These are phyloP conservation scores for Oidiodendron maius DNA, from an alignment of 495 filamentous ascomycete genomes.

Conservation along the genomic window DNA sequence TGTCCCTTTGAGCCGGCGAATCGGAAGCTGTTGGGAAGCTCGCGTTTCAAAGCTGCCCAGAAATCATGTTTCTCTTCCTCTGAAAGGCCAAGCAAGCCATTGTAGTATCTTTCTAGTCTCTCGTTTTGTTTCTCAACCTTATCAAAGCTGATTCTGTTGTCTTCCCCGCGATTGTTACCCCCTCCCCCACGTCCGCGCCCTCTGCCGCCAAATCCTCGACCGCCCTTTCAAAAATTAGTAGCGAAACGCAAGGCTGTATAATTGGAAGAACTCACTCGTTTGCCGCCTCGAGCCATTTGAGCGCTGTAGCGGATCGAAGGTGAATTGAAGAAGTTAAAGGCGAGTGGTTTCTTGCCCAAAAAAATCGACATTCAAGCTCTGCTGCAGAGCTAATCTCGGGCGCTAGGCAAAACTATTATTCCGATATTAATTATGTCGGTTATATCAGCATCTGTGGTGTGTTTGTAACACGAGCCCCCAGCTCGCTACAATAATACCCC, in stretches of 20 bases:
- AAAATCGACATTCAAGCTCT: background rate
- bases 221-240: background rate
- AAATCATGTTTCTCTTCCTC: conserved; percentile 72
- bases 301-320: no score
- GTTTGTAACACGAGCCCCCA: no score
- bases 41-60: conserved; percentile 72
- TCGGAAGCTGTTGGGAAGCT: conserved; percentile 92
- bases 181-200: conserved; percentile 27
- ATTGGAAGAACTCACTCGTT: conserved; percentile 23
- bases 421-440: no score
- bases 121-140: conserved; percentile 67
- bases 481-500: no score
- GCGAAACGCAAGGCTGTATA: background rate
- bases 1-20: conserved; percentile 92
- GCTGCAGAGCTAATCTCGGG: background rate
- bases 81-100: conserved; percentile 61
- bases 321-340: no score
- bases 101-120: conserved; percentile 78
- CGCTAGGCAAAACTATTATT: background rate
- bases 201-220: conserved; percentile 19
- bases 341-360: no score
- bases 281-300: conserved; percentile 32
- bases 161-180: conserved; percentile 22
- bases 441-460: no score
- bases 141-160: conserved; percentile 39